These are phyloP conservation scores for Globisporangium uncinulatum DNA, from an alignment of 352 stramenopile species.

Conservation along the genomic window DNA sequence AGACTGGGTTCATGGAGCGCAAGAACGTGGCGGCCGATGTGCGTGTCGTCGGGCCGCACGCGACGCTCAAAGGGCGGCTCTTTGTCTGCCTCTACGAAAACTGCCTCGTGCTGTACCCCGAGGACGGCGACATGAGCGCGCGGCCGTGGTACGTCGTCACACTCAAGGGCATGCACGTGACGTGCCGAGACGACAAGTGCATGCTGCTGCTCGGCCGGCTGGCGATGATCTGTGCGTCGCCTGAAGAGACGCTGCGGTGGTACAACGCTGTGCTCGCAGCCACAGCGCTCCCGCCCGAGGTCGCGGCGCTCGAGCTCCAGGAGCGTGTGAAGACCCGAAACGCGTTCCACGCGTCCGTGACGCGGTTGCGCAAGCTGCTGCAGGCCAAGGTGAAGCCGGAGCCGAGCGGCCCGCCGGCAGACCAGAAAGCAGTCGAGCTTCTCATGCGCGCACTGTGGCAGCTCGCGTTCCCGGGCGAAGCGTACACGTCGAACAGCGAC, in stretches of 20 bases:
- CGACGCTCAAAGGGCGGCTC: constrained; percentile 68
- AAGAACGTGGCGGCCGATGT: constrained; percentile 39
- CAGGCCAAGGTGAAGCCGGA: constrained; percentile 79
- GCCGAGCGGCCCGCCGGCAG: constrained; percentile 52
- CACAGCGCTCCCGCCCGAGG: constrained; percentile 49
- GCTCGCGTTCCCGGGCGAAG: constrained; percentile 49
- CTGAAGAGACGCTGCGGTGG: constrained; percentile 56
- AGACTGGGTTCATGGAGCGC: constrained; percentile 58
- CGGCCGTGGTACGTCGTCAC: constrained; percentile 78
- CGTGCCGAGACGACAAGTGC: constrained; percentile 60
- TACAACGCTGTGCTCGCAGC: constrained; percentile 65
- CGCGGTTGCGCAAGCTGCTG: constrained; percentile 63
- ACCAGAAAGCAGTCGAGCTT: constrained; percentile 69
- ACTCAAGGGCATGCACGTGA: constrained; percentile 58
- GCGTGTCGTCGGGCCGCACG: constrained; percentile 46
- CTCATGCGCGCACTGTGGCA: constrained; percentile 76
- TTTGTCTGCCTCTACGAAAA: constrained; percentile 79
- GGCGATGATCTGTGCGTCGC: constrained; percentile 44
- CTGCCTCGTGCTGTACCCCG: constrained; percentile 74
- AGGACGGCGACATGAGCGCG: constrained; percentile 44
- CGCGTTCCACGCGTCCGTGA: constrained; percentile 58
- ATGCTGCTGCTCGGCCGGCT: constrained; percentile 57
- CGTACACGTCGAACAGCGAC: constrained; percentile 69
- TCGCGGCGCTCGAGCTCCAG: constrained; percentile 76
- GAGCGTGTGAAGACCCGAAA: constrained; percentile 69